A percentile compares a stretch with the other conserved stretches of the same genome.
phyloP scores from a whole-genome alignment of 768 basidiomycete genomes.

The Gloeopeniophorella convolvens region DNA sequence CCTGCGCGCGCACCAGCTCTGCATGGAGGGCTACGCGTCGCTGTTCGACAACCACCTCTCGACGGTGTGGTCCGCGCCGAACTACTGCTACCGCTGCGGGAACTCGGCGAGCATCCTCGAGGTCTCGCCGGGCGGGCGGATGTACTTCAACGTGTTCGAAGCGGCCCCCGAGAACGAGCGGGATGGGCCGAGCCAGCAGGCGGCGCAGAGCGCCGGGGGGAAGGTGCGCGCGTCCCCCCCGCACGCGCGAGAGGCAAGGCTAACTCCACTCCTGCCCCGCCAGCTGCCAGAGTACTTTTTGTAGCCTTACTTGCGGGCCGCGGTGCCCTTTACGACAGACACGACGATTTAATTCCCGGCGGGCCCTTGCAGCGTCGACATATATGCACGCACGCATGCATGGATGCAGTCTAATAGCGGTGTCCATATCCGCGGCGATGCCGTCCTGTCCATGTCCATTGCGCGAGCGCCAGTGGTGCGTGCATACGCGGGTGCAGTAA shows the following conservation, averaged over 20 bases:
- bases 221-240: conserved; percentile 46
- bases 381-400: no score
- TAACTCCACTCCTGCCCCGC: conserved; percentile 11
- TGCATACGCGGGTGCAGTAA: no score
- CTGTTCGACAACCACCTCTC: conserved; percentile 92
- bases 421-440: no score
- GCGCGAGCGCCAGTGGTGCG: no score
- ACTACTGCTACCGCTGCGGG: conserved; percentile 98
- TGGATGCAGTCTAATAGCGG: no score
- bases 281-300: conserved; percentile 81
- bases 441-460: no score
- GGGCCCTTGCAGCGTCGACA: no score
- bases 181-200: conserved; percentile 80
- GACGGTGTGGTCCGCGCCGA: conserved; percentile 98
- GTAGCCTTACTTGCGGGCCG: conserved; percentile 24
- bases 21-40: conserved; percentile 99
- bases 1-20: conserved; percentile 94
- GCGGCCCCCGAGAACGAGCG: conserved; percentile 98
- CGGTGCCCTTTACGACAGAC: conserved; percentile 15
- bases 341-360: conserved; percentile 16
- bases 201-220: conserved; percentile 59
- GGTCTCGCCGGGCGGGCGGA: conserved; percentile 79
- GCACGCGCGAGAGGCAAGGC: neutral
- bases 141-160: conserved; percentile 97
- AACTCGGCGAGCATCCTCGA: conserved; percentile 96